Evolutionary conservation across 495 filamentous ascomycete genomes (phyloP).

Genomic region (Penicillium paxilli): DNA sequence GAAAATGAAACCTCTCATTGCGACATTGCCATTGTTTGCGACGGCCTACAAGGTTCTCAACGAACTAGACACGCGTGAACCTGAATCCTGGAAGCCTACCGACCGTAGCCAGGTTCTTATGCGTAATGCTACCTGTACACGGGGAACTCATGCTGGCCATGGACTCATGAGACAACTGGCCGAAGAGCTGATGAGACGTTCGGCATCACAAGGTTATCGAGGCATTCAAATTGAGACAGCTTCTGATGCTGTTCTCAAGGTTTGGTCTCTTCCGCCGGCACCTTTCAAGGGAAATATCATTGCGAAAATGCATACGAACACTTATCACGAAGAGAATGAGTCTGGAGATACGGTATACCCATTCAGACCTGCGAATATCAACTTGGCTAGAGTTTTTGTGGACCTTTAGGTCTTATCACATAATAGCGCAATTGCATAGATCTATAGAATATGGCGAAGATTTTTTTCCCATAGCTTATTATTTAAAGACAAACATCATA

Average conservation of each 20-base stretch:
- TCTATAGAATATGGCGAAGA: no score
- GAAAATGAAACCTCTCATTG: conserved; percentile 24
- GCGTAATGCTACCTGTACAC: conserved; percentile 39
- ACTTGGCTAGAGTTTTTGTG: not conserved
- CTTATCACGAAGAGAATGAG: not conserved
- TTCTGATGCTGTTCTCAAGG: conserved; percentile 28
- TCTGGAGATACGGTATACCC: conserved; percentile 1
- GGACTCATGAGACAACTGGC: conserved; percentile 37
- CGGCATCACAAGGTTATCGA: conserved; percentile 28
- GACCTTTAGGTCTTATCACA: not conserved
- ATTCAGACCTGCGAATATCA: not conserved
- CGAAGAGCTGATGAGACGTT: conserved; percentile 36
- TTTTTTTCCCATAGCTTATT: no score
- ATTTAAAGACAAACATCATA: no score
- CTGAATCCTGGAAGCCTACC: conserved; percentile 26
- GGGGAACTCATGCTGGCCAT: conserved; percentile 27
- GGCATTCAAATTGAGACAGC: conserved; percentile 36
- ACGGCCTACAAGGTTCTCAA: not conserved
- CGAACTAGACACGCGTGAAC: not conserved
- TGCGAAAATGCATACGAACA: not conserved
- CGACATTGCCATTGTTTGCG: conserved; percentile 28
- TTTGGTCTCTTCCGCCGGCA: conserved; percentile 35
- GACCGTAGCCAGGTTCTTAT: conserved; percentile 31
- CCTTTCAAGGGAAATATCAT: conserved; percentile 24
- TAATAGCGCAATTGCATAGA: no score